phyloP scores from a whole-genome alignment of 2,329 filamentous ascomycete species.

The Phialophora chinensis region DNA sequence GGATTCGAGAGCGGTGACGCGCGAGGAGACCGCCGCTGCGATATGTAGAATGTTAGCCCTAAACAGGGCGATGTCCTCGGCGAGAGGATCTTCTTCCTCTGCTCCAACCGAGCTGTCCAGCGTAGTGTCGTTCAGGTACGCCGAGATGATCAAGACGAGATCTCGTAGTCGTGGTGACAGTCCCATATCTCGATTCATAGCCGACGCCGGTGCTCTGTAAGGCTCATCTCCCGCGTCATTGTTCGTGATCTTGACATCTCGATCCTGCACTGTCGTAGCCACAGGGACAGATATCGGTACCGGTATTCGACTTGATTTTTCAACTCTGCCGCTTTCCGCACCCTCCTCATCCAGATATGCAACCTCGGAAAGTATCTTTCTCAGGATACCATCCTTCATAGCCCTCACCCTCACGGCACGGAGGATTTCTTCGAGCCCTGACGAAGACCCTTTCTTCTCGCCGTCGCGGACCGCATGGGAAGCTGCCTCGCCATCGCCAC shows the following conservation, averaged over 20 bases:
- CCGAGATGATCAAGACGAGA: slow-evolving; percentile 24
- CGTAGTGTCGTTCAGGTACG: slow-evolving; percentile 19
- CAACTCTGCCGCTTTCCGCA: background rate
- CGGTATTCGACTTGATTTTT: background rate
- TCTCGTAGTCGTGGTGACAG: slow-evolving; percentile 12
- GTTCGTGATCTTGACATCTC: background rate
- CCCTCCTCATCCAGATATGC: slow-evolving; percentile 1
- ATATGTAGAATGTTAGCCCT: slow-evolving; percentile 19
- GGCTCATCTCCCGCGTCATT: background rate
- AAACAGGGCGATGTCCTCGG: slow-evolving; percentile 23
- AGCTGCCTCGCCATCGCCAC: background rate
- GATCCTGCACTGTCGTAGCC: background rate
- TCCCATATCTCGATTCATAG: background rate
- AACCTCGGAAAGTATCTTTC: slow-evolving; percentile 17
- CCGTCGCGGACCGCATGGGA: background rate
- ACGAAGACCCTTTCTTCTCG: background rate
- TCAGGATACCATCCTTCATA: slow-evolving; percentile 46
- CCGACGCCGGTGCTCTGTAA: too few species aligned
- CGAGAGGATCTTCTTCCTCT: slow-evolving; percentile 13
- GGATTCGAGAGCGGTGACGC: slow-evolving; percentile 19
- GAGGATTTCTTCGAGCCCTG: slow-evolving; percentile 16
- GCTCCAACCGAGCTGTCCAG: background rate
- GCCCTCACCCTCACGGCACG: slow-evolving; percentile 13
- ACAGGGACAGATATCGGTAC: background rate
- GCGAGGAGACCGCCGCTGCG: slow-evolving; percentile 5